Conservation (phyloP, 2,329 filamentous ascomycete species). For the Curvularia hawaiiensis region DNA sequence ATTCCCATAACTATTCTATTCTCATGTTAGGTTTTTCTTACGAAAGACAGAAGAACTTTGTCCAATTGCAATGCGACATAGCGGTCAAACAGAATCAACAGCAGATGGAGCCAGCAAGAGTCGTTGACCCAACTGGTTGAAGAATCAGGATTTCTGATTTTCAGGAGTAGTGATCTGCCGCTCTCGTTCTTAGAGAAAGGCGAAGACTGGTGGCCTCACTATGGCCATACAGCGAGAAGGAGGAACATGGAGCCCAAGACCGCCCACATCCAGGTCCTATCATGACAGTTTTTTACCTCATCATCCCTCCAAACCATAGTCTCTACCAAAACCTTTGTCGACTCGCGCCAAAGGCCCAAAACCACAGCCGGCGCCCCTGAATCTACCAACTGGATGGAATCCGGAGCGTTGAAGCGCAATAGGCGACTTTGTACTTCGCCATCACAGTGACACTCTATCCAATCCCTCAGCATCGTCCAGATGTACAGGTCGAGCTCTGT, state of each 20-base stretch:
- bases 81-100: too few species aligned
- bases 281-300: background rate
- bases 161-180: background rate
- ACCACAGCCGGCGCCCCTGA: background rate
- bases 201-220: background rate
- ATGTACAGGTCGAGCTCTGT: conserved; percentile 8
- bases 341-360: conserved; percentile 2
- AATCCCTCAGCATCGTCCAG: conserved; percentile 9
- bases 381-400: background rate
- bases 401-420: background rate
- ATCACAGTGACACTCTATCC: background rate
- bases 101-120: too few species aligned
- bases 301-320: conserved; percentile 12
- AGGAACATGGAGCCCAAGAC: background rate
- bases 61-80: too few species aligned
- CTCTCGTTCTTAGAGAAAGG: background rate
- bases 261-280: background rate
- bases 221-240: background rate
- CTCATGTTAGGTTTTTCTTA: too few species aligned
- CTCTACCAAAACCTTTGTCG: conserved; percentile 2
- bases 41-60: too few species aligned
- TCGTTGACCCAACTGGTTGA: background rate
- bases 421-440: background rate
- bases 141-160: background rate
- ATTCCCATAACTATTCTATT: too few species aligned